Evolutionary conservation across 1,139 yeast genomes (phyloP), one percentile per base, ranked within the genome.

Genomic region (Blastobotrys serpentis): DNA sequence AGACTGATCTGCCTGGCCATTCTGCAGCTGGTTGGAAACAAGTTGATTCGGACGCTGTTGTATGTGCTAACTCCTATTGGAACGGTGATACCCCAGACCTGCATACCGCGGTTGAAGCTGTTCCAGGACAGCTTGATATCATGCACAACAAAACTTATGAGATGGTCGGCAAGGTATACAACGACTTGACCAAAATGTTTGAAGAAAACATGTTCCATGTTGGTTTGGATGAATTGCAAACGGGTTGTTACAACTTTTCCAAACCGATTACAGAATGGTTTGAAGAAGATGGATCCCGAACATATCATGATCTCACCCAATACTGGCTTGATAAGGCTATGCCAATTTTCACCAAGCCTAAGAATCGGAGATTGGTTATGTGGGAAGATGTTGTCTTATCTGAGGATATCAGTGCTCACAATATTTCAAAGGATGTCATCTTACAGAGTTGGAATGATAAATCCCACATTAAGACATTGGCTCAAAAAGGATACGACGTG

Each of bases 1-100:
- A 75, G 54, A 57, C 75, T 17, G 80, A 76, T 52, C 59, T 73
- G 64, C 79, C 79, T 1, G 78, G 77, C 2, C 79, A 76, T 57
- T 64, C 77, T 8, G 63, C 70, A 26, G 69, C 77, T 8, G 79
- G 79, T 2, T 75, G 75, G 74, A 58, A 57, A 36, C 67, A 63
- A 48, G 62, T 72, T 18, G 70, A 72, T 49, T 63, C 70, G 1
- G 58, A 60, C 8, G 52, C 73, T 17, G 62, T 74, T n/a, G 63
- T 68, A 7, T 74, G 78, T 60, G 69, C 60, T 1, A 52, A 66
- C 37, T 56, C 62, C 2, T 63, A 64, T 58, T 69, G 43, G 44
- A 17, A 39, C 7, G 42, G 42, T n/a, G 44, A 46, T 14, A 34
- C 36, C 14, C 60, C 61, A 60, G 57, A 56, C 3, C 50, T 48